Evolutionary conservation across 2,329 filamentous ascomycete species (phyloP).

Genomic region (Teratosphaeria zuluensis): DNA sequence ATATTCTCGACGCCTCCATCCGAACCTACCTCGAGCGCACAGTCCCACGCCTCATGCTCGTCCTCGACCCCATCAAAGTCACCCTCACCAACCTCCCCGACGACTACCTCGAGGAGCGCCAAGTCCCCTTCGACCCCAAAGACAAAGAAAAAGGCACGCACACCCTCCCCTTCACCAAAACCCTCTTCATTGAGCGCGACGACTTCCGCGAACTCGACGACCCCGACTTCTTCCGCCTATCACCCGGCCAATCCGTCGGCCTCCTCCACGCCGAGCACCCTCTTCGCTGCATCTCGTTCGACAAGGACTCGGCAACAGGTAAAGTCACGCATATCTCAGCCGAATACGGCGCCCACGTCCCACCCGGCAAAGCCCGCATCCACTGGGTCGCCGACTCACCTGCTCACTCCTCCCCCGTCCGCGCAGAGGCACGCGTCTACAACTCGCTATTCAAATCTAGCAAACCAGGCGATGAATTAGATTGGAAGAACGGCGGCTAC

Average conservation of each 20-base stretch:
- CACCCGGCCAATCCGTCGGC: slow-evolving; percentile 64
- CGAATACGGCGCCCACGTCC: slow-evolving; percentile 55
- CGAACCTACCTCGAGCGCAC: slow-evolving; percentile 79
- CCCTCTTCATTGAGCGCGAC: slow-evolving; percentile 72
- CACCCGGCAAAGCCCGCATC: slow-evolving; percentile 48
- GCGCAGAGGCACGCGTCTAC: slow-evolving; percentile 67
- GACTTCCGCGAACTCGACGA: slow-evolving; percentile 65
- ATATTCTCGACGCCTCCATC: slow-evolving; percentile 76
- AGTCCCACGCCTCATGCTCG: slow-evolving; percentile 79
- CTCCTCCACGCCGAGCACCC: slow-evolving; percentile 62
- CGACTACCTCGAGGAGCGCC: slow-evolving; percentile 54
- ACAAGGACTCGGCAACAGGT: slow-evolving; percentile 54
- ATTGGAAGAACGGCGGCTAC: slow-evolving; percentile 63
- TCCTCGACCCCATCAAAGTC: slow-evolving; percentile 76
- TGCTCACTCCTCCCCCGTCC: slow-evolving; percentile 48
- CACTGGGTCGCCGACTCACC: slow-evolving; percentile 76
- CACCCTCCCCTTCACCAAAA: slow-evolving; percentile 58
- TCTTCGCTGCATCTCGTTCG: slow-evolving; percentile 58
- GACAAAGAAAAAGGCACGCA: slow-evolving; percentile 57
- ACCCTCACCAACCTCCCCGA: slow-evolving; percentile 70
- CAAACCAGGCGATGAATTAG: slow-evolving; percentile 59
- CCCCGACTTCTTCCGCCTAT: slow-evolving; percentile 67
- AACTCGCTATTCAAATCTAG: slow-evolving; percentile 79
- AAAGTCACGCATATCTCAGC: slow-evolving; percentile 59
- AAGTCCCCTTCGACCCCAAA: slow-evolving; percentile 74